Base-by-base conservation (phyloP, 805 yeast genomes). In the Yarrowia sp. region DNA sequence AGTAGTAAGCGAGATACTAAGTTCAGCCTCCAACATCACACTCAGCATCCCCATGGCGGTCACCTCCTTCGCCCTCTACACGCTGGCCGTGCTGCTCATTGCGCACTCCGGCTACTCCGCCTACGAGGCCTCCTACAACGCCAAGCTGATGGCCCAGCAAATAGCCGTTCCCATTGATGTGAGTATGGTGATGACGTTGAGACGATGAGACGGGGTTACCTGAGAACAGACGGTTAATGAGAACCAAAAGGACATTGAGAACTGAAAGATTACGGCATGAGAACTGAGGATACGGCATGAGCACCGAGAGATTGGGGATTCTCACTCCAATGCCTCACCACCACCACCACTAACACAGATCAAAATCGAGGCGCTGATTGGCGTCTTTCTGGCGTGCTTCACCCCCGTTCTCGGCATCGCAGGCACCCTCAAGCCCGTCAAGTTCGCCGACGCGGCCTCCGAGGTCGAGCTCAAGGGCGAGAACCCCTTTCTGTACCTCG, bases 401-500 rank as follows among this genome's bases (percentile, higher is more conserved):
- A 74, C 73, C 9, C 68, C 76, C 10, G 66, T 71, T 10, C 66
- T 77, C 32, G 47, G 62, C 14, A 75, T 73, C 7, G 68, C 68
- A 8, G 68, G 73, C 24, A 67, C 68, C 55, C 74, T 85, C 66
- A 76, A 76, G 60, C 83, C 83, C 8, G 79, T 85, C 22, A 72
- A 68, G n/a, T 75, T 78, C 74, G 76, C 73, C 63, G 74, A 80
- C 60, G 84, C 86, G 8, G 78, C 81, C 44, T 71, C 73, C 16
- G 78, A 78, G 51, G 72, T 76, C 25, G 84, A 85, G 64, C 69
- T 72, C 31, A 68, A 79, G 25, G 87, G 86, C n/a, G 68, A 69
- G 18, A 72, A 72, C 22, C 61, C 61, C 22, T 55, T 55, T 10
- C 22, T 25, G 38, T 55, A 55, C 22, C 38, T 55, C 29, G 61